phyloP scores from a whole-genome alignment of 805 yeast species.

The Lipomyces yamadae region DNA sequence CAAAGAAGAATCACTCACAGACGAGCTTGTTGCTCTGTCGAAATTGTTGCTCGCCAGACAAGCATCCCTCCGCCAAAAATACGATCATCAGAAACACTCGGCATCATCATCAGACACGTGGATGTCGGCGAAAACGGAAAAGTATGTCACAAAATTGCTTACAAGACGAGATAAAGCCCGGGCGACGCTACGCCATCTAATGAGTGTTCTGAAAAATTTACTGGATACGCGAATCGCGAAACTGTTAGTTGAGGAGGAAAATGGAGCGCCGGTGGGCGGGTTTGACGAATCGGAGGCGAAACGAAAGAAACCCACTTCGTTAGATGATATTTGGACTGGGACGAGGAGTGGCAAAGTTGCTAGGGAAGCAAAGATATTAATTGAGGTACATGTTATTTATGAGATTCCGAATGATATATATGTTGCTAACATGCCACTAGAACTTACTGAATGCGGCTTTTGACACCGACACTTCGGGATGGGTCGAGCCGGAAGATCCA shows the following conservation, averaged over 20 bases:
- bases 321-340: conserved; percentile 21
- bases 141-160: conserved; percentile 6
- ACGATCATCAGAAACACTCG: background rate
- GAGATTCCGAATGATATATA: background rate
- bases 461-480: conserved; percentile 7
- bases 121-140: background rate
- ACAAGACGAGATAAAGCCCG: conserved; percentile 8
- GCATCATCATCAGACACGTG: background rate
- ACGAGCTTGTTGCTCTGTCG: conserved; percentile 9
- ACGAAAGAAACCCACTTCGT: conserved; percentile 1
- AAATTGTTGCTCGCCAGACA: conserved; percentile 14
- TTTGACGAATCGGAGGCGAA: conserved; percentile 6
- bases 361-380: conserved; percentile 14
- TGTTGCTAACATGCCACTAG: conserved; percentile 5
- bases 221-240: conserved; percentile 20
- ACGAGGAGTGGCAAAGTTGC: conserved; percentile 16
- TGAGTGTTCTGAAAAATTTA: conserved; percentile 14
- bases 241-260: conserved; percentile 25
- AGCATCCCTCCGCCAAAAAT: background rate
- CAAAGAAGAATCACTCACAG: background rate
- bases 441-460: conserved; percentile 27
- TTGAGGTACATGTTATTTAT: conserved; percentile 19
- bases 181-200: conserved; percentile 12
- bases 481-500: conserved; percentile 19
- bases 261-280: conserved; percentile 33